Conservation (phyloP, 2,329 filamentous ascomycete species). For the Beauveria bassiana region DNA sequence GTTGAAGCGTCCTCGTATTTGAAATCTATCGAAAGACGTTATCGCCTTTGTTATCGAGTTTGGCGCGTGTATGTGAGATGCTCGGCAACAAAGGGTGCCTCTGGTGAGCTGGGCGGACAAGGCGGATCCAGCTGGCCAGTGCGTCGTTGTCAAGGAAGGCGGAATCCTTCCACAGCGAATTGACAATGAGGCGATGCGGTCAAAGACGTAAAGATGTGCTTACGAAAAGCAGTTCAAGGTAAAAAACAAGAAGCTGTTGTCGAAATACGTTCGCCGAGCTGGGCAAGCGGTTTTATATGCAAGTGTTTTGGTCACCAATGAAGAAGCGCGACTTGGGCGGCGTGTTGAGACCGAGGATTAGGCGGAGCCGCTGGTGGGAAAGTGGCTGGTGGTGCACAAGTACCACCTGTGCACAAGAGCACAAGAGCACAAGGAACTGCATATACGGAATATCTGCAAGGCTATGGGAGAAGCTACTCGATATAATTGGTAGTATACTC, state of each 20-base stretch:
- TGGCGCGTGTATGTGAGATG: conserved; percentile 9
- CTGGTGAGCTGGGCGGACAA: conserved; percentile 12
- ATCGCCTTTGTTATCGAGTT: conserved; percentile 3
- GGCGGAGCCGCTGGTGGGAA: conserved; percentile 10
- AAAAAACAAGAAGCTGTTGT: neutral
- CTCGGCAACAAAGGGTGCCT: conserved; percentile 21
- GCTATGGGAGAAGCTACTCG: neutral
- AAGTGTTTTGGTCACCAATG: conserved; percentile 10
- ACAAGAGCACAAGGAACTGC: neutral
- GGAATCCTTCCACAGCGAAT: neutral
- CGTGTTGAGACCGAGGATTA: conserved; percentile 16
- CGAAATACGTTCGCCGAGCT: neutral
- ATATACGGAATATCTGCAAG: neutral
- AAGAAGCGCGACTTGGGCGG: conserved; percentile 12
- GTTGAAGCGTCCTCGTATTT: conserved; percentile 4
- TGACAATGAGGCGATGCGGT: neutral
- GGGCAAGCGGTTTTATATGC: neutral
- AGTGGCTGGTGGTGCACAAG: neutral
- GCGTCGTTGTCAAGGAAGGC: neutral
- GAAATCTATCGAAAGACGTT: neutral
- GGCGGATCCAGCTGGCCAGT: conserved; percentile 4
- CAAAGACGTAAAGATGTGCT: neutral
- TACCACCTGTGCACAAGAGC: neutral
- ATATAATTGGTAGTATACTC: neutral
- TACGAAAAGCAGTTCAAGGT: neutral